Conservation (phyloP, 1,284 basidiomycete species). For the Gastroboletus turbinatus region DNA sequence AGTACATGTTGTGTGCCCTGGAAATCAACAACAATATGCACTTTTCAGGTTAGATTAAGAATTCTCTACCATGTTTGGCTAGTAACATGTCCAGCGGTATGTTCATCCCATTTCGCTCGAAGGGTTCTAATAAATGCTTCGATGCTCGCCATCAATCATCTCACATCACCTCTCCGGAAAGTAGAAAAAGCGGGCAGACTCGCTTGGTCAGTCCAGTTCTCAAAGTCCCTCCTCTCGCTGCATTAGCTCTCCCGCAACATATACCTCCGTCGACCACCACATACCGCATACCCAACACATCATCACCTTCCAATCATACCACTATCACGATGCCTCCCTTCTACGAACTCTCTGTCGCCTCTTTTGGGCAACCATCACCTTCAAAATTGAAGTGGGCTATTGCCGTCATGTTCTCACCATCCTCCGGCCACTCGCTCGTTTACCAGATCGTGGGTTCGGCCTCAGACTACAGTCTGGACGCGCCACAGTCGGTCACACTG, state of each 20-base stretch:
- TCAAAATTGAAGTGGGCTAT: constrained; percentile 29
- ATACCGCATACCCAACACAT: background rate
- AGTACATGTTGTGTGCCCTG: constrained; percentile 24
- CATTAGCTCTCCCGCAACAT: background rate
- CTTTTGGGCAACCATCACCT: constrained; percentile 23
- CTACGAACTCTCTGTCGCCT: constrained; percentile 33
- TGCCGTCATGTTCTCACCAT: constrained; percentile 29
- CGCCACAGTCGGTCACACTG: constrained; percentile 34
- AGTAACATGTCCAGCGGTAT: constrained; percentile 10
- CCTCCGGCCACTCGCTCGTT: constrained; percentile 31
- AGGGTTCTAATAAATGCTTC: constrained; percentile 21
- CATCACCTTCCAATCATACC: constrained; percentile 1
- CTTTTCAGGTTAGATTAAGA: constrained; percentile 35
- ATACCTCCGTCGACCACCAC: background rate
- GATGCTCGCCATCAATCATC: constrained; percentile 14
- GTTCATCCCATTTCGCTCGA: constrained; percentile 23
- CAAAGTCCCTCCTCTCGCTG: background rate
- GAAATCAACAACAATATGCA: constrained; percentile 31
- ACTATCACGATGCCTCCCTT: constrained; percentile 30
- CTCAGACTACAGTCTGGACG: constrained; percentile 32
- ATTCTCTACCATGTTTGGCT: constrained; percentile 24
- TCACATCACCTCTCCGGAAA: constrained; percentile 6
- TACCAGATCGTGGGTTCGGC: constrained; percentile 33
- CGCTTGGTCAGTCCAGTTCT: background rate
- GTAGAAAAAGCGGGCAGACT: constrained; percentile 23